Evolutionary conservation across 768 basidiomycete genomes (phyloP), one percentile per base, ranked within the genome.

Genomic region (Pisolithus albus): DNA sequence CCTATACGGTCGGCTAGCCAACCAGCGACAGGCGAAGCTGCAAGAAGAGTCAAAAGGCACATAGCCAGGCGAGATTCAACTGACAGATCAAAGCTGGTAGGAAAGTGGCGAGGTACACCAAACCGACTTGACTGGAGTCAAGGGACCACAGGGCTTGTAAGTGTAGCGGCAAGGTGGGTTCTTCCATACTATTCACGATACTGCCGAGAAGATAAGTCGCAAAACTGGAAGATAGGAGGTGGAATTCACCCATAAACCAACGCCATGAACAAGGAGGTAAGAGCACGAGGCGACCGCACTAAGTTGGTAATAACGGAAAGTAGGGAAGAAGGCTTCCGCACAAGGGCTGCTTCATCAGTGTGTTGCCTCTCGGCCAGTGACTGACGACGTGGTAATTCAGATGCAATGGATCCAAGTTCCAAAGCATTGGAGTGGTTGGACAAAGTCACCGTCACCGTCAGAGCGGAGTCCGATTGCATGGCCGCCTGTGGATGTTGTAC

Each of bases 101-200:
- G 23, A 84, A 77, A 8, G 77, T 75, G 7, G 80, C 84, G 51
- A 88, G 68, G 61, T 82, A 83, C 15, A 86, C 75, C n/a, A 88
- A 58, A 7, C 87, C 87, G 9, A 86, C 81, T 61, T 53, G 67
- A 64, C n/a, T 62, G 0, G 82, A 72, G 49, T 72, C 55, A 38
- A 78, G 71, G 5, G 64, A 63, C 77, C 81, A 84, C 7, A 74
- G 54, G 10, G 60, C 59, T 54, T 79, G 75, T 34, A 83, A 60
- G 53, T 78, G 79, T 24, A 83, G 62, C 1, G 83, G 80, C 36
- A 84, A 65, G 6, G 81, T 70, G 15, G 83, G 80, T 47, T 84
- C 83, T 57, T 75, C 73, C 46, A 71, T 71, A 34, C 70, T 77
- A 47, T 70, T 75, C 1, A 77, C 64, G 13, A 80, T 58, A 5